Evolutionary conservation across 805 yeast genomes (phyloP).

Genomic region (Metschnikowia similis): DNA sequence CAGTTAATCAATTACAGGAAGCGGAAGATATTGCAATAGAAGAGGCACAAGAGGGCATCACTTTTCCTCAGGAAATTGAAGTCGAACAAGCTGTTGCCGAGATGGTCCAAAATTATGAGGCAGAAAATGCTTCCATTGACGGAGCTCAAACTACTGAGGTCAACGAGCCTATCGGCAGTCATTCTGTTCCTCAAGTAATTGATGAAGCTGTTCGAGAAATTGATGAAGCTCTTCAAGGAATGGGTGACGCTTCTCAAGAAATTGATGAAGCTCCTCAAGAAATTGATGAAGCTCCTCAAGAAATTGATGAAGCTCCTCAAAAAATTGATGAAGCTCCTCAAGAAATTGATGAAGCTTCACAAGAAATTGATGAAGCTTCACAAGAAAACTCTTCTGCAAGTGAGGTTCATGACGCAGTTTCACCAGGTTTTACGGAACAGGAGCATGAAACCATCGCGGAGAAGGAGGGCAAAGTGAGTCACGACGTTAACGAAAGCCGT

Average conservation of each 20-base stretch:
- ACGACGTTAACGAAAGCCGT: neutral
- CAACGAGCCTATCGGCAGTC: neutral
- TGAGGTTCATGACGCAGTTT: neutral
- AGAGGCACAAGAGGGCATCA: neutral
- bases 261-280: neutral
- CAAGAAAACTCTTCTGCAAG: too few relatives aligned
- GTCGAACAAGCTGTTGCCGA: neutral
- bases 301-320: neutral
- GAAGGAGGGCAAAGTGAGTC: neutral
- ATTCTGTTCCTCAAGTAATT: neutral
- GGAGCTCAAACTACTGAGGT: neutral
- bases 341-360: neutral
- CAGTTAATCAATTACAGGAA: neutral
- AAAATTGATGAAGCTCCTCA: too few relatives aligned
- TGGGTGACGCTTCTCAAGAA: too few relatives aligned
- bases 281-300: neutral
- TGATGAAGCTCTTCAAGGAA: neutral
- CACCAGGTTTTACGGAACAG: neutral
- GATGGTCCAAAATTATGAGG: neutral
- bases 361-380: neutral
- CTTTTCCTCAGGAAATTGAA: neutral
- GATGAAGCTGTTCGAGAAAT: neutral
- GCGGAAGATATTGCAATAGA: neutral
- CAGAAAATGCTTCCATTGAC: neutral
- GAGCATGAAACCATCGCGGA: neutral